Evolutionary conservation across 169 alveolate genomes (phyloP), one percentile per base, ranked within the genome.

Genomic region (Plasmodium vinckei): DNA sequence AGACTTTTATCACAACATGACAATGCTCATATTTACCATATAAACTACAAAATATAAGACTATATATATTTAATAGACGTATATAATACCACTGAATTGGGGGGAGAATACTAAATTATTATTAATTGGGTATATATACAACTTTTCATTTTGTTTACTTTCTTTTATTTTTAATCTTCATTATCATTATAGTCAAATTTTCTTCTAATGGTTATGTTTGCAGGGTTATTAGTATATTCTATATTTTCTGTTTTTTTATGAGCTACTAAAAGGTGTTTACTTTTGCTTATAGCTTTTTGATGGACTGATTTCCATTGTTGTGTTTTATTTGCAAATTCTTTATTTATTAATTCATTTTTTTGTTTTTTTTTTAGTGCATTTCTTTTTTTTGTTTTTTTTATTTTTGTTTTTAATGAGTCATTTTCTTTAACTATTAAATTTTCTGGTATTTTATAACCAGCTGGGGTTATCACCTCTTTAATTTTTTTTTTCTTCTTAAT

Each of bases 361-460:
- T 93, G 96, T 54, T 93, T 92, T 89, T 93, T 93, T 87, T 93
- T 93, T 53, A 93, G 67, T 1, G 93, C 93, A 65, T 84, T 93
- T 23, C 92, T 93, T 61, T 91, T 82, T 73, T 93, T 93, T 77
- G 86, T 93, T 92, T 93, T 93, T 64, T 91, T 60, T 93, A 93
- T 47, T 69, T 91, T 92, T 71, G 89, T 94, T 93, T 91, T 93
- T 60, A 91, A 94, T 59, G 72, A 88, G 49, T 72, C 91, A 63
- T 82, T 88, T 73, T 93, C 89, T 59, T 93, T 93, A 44, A 93
- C 75, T 53, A 93, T 93, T 70, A 93, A 88, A 59, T 91, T 93
- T 72, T 93, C 96, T 6, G 96, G 96, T 19, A 93, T 91, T 39
- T 77, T 77, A 75, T 93, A 93, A 3, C 96, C 96, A 7, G 95